phyloP scores from a whole-genome alignment of 2,329 filamentous ascomycete genomes.

The Dothiorella sarmentorum region DNA sequence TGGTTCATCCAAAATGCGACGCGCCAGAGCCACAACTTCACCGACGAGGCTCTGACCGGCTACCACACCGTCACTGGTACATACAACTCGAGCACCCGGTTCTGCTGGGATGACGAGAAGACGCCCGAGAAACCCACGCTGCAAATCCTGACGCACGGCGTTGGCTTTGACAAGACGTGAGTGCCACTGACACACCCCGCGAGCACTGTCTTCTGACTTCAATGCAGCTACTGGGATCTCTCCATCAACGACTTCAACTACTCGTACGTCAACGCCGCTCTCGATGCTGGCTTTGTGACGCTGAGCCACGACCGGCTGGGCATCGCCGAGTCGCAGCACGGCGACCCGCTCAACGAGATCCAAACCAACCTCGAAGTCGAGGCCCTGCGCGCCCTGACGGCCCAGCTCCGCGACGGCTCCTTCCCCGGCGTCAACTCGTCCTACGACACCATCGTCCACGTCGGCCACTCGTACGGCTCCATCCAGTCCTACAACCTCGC shows the following conservation, averaged over 20 bases:
- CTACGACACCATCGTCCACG: constrained; percentile 52
- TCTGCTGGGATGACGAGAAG: constrained; percentile 54
- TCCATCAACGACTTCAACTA: constrained; percentile 58
- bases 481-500: constrained; percentile 56
- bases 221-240: constrained; percentile 60
- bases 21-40: constrained; percentile 51
- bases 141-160: constrained; percentile 54
- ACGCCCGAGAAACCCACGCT: constrained; percentile 33
- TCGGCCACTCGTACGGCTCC: constrained; percentile 64
- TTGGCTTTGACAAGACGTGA: constrained; percentile 52
- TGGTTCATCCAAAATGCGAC: constrained; percentile 53
- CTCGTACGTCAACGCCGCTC: constrained; percentile 57
- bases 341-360: constrained; percentile 58
- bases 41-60: constrained; percentile 43
- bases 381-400: constrained; percentile 54
- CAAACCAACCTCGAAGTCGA: constrained; percentile 58
- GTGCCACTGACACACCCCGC: too few species aligned
- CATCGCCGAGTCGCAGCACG: constrained; percentile 56
- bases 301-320: constrained; percentile 62
- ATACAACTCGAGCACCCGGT: constrained; percentile 59
- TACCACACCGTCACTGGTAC: constrained; percentile 51
- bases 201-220: not conserved
- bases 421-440: constrained; percentile 42
- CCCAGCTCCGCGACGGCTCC: constrained; percentile 44
- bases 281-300: constrained; percentile 57